These are phyloP conservation scores for Tremella yokohamensis DNA, from an alignment of 768 basidiomycete genomes.

Conservation along the genomic window DNA sequence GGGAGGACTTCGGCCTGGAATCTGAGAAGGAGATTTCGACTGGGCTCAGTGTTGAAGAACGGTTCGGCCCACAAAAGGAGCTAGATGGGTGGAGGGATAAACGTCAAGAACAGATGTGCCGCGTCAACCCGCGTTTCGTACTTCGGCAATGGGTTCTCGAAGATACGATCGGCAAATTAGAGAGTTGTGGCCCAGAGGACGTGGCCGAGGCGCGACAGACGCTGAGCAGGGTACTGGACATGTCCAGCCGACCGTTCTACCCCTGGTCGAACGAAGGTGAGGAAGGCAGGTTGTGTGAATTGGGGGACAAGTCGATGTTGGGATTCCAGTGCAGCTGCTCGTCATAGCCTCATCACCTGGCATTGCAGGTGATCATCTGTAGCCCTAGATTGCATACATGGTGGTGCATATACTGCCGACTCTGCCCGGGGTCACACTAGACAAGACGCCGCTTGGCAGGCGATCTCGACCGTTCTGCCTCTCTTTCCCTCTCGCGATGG, in stretches of 20 bases:
- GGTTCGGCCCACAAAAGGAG: not conserved
- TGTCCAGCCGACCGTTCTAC: slow-evolving; percentile 82
- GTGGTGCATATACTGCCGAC: too few species aligned
- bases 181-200: slow-evolving; percentile 56
- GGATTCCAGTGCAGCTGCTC: slow-evolving; percentile 95
- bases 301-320: slow-evolving; percentile 70
- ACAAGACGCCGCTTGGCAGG: slow-evolving; percentile 29
- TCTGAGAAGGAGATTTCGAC: not conserved
- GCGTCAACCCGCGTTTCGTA: slow-evolving; percentile 83
- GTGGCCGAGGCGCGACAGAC: slow-evolving; percentile 61
- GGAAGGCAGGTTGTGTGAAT: slow-evolving; percentile 63
- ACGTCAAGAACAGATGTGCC: slow-evolving; percentile 52
- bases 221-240: slow-evolving; percentile 55
- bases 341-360: slow-evolving; percentile 52
- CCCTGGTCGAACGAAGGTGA: slow-evolving; percentile 61
- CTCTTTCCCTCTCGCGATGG: slow-evolving; percentile 8
- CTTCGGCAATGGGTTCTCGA: slow-evolving; percentile 94
- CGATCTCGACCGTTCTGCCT: slow-evolving; percentile 21
- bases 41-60: not conserved
- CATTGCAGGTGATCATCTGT: not conserved
- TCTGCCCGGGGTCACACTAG: slow-evolving; percentile 1
- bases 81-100: slow-evolving; percentile 24
- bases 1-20: slow-evolving; percentile 18
- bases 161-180: slow-evolving; percentile 76
- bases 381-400: not conserved